Evolutionary conservation across 345 rosid species (phyloP), one percentile per base, ranked within the genome.

Genomic region (Brassica rapa): DNA sequence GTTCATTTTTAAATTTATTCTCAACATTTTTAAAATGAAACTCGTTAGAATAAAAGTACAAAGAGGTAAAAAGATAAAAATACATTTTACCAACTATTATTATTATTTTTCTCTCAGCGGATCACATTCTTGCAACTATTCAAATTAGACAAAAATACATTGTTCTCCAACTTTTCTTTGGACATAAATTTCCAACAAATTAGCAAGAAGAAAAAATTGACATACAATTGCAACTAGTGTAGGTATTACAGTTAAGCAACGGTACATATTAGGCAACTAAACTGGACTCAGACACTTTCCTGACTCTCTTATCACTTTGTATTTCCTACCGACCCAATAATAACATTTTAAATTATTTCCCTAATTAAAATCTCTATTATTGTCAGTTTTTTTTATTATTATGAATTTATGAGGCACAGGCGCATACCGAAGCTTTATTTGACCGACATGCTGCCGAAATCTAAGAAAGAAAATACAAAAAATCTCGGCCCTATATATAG

Each of bases 361-460:
- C 14, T 46, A 19, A 19, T 19, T 46, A 5, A 43, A 41, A 4
- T 15, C 27, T 21, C 23, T 3, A 8, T 56, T 56, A 27, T 39
- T 62, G 46, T 39, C 46, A 39, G 46, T 33, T 19, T 19, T 19
- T 19, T 19, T 19, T 19, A 19, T 19, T 19, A 19, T 19, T 19
- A 19, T 19, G 21, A 19, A 19, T 19, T 19, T 19, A 60, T 43
- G 41, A 49, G n/a, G 6, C 43, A 73, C 69, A 67, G 67, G 77
- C 5, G n/a, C 70, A 46, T 49, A 35, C 55, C 39, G 65, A 73
- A 79, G 65, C 74, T 67, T 68, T 43, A 1, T 68, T 79, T 79
- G 78, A 79, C 78, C 82, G 46, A 49, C 78, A 60, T 72, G 60
- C 39, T 57, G 77, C 65, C 78, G 66, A 46, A 73, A 73, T 67